These are phyloP conservation scores for Lodderomyces pseudojiufengensis DNA, from an alignment of 1,139 yeast species.

Conservation along the genomic window DNA sequence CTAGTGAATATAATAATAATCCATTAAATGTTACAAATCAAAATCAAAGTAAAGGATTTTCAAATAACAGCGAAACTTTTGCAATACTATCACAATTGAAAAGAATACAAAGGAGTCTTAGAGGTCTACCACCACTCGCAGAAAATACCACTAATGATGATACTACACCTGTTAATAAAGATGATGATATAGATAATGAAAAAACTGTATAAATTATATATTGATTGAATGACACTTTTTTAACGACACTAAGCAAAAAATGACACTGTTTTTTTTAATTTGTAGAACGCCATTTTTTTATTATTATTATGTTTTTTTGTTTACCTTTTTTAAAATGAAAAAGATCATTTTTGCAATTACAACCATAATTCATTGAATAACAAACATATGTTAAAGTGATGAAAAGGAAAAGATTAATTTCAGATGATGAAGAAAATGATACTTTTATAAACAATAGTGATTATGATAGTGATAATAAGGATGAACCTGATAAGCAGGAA, in stretches of 20 bases:
- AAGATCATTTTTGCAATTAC: too few species aligned
- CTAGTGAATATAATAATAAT: conserved; percentile 23
- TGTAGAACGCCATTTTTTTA: too few species aligned
- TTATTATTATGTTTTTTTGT: too few species aligned
- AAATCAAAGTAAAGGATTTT: conserved; percentile 18
- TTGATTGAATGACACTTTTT: too few species aligned
- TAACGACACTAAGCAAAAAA: too few species aligned
- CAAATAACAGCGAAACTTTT: conserved; percentile 23
- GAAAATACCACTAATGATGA: background rate
- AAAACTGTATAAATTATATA: too few species aligned
- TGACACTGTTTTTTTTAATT: too few species aligned
- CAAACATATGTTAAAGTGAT: too few species aligned
- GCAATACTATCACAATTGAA: conserved; percentile 55
- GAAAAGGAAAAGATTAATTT: background rate
- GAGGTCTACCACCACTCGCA: conserved; percentile 62
- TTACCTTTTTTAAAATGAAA: too few species aligned
- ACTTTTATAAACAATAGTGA: conserved; percentile 45
- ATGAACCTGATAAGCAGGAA: background rate
- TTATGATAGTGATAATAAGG: conserved; percentile 14
- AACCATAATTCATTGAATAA: too few species aligned
- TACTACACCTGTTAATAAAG: too few species aligned
- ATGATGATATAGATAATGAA: too few species aligned
- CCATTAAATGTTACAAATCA: conserved; percentile 6
- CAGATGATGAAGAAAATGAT: conserved; percentile 17
- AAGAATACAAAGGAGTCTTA: conserved; percentile 65